Conservation (phyloP, 2,329 filamentous ascomycete species). For the Colletotrichum lupini region DNA sequence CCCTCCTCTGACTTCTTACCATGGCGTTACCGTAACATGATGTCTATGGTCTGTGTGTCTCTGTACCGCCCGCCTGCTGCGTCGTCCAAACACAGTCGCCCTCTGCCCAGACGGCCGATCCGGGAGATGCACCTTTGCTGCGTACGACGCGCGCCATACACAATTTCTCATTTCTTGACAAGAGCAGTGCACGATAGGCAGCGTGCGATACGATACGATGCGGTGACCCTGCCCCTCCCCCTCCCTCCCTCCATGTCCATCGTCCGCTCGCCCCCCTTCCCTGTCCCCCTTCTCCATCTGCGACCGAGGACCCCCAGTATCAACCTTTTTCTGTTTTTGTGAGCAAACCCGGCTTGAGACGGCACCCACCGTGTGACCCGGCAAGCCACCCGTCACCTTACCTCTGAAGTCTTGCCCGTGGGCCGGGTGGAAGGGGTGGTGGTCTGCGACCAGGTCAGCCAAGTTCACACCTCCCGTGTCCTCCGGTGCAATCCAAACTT, state of each 20-base stretch:
- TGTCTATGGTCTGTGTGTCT: background rate
- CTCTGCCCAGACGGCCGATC: background rate
- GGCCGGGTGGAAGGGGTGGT: background rate
- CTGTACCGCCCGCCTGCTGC: background rate
- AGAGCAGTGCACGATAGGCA: background rate
- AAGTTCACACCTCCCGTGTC: background rate
- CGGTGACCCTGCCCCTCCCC: background rate
- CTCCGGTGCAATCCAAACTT: constrained; percentile 10
- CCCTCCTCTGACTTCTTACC: background rate
- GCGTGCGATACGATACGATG: background rate
- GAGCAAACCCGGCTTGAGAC: constrained; percentile 1
- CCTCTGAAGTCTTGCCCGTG: background rate
- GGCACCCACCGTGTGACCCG: background rate
- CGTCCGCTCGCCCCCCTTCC: background rate
- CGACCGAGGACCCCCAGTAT: background rate
- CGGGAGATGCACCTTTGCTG: constrained; percentile 9
- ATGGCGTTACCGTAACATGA: background rate
- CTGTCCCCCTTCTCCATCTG: background rate
- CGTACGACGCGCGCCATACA: constrained; percentile 18
- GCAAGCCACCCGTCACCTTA: background rate
- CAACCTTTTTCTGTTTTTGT: background rate
- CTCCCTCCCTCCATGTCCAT: background rate
- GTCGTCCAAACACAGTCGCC: background rate
- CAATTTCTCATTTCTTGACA: background rate
- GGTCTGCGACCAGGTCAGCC: constrained; percentile 9